Base-by-base conservation (phyloP, 2,329 filamentous ascomycete species). In the Fusarium albidum region DNA sequence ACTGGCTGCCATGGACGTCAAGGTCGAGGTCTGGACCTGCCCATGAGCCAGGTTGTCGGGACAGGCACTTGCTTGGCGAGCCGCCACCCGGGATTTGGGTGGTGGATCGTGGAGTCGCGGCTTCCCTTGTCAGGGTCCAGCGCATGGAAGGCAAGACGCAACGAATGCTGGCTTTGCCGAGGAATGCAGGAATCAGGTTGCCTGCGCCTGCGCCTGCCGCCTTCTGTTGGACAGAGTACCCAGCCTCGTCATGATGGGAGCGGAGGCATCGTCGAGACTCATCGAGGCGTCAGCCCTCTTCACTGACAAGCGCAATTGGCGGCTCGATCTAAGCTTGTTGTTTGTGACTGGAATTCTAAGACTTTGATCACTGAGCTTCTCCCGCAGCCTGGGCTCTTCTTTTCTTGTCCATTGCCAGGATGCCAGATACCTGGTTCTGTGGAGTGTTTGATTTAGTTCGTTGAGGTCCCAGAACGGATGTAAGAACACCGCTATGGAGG, bases 31-130 rank as follows among this genome's bases (percentile, higher is more conserved):
- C 21, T 21, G 7, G 21, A 21, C 21, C 21, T 21, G 21, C 34
- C 49, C 53, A 42, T 17, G 29, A 55, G 45, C 57, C 49, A 47
- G 57, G 57, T 29, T 55, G 17, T 31, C 17, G 57, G 57, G 41
- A 35, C 38, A 31, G 34, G 41, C 25, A 48, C n/a, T 34, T n/a
- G 50, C 21, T 26, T 27, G 35, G 33, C n/a, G 28, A 35, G 26
- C 21, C 55, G 56, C 55, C 56, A 60, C 50, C 18, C 32, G 42
- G 42, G 47, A 59, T 40, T 17, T 21, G 7, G 21, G 21, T 21
- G 21, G 4, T 7, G 21, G 21, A 55, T 50, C 49, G 21, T 49
- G 26, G 34, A 50, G 49, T n/a, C 33, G 15, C 9, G 21, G 27
- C 44, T 46, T 33, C 41, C 33, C 15, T 13, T 27, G 27, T 14